Evolutionary conservation across 495 filamentous ascomycete species (phyloP).

Genomic region (Bryoglossum gracile): DNA sequence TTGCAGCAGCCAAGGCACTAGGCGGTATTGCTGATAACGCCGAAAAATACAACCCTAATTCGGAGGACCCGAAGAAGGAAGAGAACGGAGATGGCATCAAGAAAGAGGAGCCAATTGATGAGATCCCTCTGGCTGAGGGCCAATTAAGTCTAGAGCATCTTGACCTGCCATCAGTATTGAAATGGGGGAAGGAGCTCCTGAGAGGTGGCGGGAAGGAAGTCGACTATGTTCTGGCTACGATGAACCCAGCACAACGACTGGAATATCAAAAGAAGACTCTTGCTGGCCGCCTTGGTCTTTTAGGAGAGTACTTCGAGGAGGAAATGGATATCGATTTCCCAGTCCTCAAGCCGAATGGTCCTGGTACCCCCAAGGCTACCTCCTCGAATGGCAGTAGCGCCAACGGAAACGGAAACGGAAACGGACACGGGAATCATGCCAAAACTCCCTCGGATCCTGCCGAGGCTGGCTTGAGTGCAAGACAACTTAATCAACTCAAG

Average conservation of each 20-base stretch:
- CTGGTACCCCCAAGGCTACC: constrained; percentile 20
- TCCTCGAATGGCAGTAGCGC: constrained; percentile 26
- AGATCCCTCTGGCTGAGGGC: constrained; percentile 16
- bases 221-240: constrained; percentile 68
- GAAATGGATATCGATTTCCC: constrained; percentile 55
- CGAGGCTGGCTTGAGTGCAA: constrained; percentile 62
- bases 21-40: constrained; percentile 90
- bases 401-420: background rate
- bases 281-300: constrained; percentile 71
- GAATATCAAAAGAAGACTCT: constrained; percentile 85
- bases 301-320: constrained; percentile 62
- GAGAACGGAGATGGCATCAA: constrained; percentile 41
- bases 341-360: constrained; percentile 25
- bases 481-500: constrained; percentile 90
- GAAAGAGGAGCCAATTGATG: constrained; percentile 37
- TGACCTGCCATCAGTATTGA: constrained; percentile 71
- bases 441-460: constrained; percentile 7
- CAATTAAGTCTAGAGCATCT: constrained; percentile 63
- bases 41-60: constrained; percentile 80
- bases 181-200: constrained; percentile 71
- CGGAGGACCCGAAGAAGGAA: constrained; percentile 51
- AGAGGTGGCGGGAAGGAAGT: constrained; percentile 78
- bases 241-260: constrained; percentile 74
- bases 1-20: constrained; percentile 84
- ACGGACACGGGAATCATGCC: no score